Evolutionary conservation across 177 flowering plant genomes (phyloP), one percentile per base, ranked within the genome.

Genomic region (Vitis hybrid): DNA sequence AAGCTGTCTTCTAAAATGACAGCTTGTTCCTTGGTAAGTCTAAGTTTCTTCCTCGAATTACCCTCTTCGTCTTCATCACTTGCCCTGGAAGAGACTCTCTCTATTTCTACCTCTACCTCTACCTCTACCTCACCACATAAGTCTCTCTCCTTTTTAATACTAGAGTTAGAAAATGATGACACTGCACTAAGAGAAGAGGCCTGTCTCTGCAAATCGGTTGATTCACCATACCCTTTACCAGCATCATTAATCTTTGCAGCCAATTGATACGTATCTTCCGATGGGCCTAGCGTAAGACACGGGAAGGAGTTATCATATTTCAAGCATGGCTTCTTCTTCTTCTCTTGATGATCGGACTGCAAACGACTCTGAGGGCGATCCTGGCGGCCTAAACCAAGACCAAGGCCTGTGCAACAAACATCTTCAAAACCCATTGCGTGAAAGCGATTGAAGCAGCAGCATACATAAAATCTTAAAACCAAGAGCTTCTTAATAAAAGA

Each of bases 11-110:
- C 85, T 8, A 82, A 60, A 67, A 74, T 3, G 10, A 74, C 59
- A 6, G 80, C 66, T 64, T 82, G 83, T 45, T 76, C 69, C 62
- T 80, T 82, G 22, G 77, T 71, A 16, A 82, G 82, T 29, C 83
- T 68, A 10, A 82, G 80, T 45, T 82, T 82, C 73, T 82, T 82
- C 29, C 85, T 73, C 3, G 80, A 48, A 59, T 71, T 65, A 5
- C 69, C 79, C 3, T 63, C 78, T 18, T 73, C 76, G 20, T 80
- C 80, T 50, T 68, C 76, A 56, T 65, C 61, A n/a, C 64, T 49
- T 10, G 50, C 59, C 29, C 74, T 74, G 10, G 77, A 64, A 52
- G 49, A 71, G 26, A 53, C 58, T 63, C 56, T 64, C 56, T 75
- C 76, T 5, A 22, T 59, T 51, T 73, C 79, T 16, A 22, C 68